Evolutionary conservation across 441 rosid genomes (phyloP).

Genomic region (Corymbia citriodora): DNA sequence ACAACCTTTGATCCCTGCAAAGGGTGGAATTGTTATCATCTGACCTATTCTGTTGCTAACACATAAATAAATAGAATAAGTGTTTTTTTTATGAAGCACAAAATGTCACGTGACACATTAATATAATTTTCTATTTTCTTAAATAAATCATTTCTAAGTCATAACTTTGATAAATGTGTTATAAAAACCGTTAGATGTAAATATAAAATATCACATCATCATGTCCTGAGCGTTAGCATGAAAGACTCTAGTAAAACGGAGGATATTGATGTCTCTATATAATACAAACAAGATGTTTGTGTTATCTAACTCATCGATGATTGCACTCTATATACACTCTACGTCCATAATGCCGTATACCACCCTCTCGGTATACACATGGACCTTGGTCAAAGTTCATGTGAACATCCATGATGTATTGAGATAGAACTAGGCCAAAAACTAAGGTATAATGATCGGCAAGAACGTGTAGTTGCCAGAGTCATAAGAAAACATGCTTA

Average conservation of each 20-base stretch:
- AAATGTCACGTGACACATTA: background rate
- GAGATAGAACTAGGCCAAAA: background rate
- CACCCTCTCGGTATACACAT: background rate
- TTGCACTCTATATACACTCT: background rate
- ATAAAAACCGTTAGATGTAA: background rate
- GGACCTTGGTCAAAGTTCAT: background rate
- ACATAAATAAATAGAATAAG: background rate
- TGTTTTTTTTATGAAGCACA: background rate
- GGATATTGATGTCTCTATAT: background rate
- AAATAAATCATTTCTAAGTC: background rate
- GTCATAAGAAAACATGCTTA: background rate
- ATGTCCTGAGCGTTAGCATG: background rate
- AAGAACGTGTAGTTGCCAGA: background rate
- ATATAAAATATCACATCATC: background rate
- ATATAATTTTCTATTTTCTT: background rate
- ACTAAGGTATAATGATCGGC: background rate
- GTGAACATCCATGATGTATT: background rate
- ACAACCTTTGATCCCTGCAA: background rate
- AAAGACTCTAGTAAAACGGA: background rate
- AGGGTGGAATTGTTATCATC: background rate
- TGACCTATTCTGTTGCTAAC: background rate
- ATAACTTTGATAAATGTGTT: background rate
- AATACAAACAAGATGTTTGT: background rate
- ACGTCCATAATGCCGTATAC: background rate
- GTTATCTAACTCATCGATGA: background rate